phyloP scores from a whole-genome alignment of 202 grass and related monocot genomes.

The Musa balbisiana region DNA sequence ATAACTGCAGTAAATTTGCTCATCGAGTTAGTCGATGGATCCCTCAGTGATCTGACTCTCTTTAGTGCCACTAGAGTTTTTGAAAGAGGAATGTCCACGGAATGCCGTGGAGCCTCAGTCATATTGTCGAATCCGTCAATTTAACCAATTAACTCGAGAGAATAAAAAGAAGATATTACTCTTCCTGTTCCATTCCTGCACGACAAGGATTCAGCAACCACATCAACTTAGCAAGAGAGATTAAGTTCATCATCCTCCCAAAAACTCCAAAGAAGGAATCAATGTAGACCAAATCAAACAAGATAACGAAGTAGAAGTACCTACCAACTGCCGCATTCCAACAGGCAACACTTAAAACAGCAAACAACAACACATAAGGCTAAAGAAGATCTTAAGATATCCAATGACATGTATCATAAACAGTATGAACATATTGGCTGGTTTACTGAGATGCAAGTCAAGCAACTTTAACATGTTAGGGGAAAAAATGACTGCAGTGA shows the following conservation, averaged over 20 bases:
- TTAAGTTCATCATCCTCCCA: neutral
- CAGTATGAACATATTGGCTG: neutral
- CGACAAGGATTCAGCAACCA: neutral
- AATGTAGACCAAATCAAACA: neutral
- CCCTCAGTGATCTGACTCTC: constrained; percentile 70
- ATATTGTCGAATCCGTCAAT: constrained; percentile 27
- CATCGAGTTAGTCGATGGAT: constrained; percentile 77
- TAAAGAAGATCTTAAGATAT: neutral
- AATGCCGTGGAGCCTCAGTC: constrained; percentile 59
- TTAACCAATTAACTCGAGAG: neutral
- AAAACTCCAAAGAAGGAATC: neutral
- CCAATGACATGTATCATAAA: neutral
- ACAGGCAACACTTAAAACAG: neutral
- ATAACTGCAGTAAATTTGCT: constrained; percentile 55
- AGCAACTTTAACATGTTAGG: neutral
- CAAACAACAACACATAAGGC: neutral
- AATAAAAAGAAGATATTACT: neutral
- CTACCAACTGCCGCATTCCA: neutral
- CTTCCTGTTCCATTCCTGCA: neutral
- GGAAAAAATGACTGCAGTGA: neutral
- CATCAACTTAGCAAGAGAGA: neutral
- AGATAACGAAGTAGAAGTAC: neutral
- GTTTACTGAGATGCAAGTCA: neutral
- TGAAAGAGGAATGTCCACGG: constrained; percentile 81
- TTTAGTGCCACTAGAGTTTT: constrained; percentile 92